These are phyloP conservation scores for Endocladia muricata DNA, from an alignment of 31 red algal genomes.

Conservation along the genomic window DNA sequence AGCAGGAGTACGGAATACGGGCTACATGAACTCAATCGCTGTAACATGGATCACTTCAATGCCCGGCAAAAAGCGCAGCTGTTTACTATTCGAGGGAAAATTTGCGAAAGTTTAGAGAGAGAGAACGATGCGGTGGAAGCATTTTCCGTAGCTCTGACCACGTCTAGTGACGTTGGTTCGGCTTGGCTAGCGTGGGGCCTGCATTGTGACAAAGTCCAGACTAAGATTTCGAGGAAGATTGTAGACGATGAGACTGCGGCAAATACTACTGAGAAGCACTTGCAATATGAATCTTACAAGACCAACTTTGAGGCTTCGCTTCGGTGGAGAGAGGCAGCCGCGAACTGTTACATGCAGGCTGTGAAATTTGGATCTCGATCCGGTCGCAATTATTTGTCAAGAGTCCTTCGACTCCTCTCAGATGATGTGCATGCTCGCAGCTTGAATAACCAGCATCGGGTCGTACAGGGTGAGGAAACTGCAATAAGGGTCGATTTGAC, in stretches of 20 bases:
- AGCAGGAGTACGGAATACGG: conserved; percentile 68
- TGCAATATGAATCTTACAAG: conserved; percentile 2
- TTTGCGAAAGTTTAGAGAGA: conserved; percentile 42
- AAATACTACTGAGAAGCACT: conserved; percentile 5
- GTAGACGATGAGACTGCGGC: neutral
- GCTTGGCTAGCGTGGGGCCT: conserved; percentile 92
- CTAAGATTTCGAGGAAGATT: neutral
- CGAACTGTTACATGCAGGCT: conserved; percentile 85
- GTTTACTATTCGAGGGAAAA: conserved; percentile 81
- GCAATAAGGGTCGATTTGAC: too few species aligned
- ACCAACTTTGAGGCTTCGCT: conserved; percentile 39
- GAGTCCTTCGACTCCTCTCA: conserved; percentile 75
- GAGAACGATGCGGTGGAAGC: conserved; percentile 71
- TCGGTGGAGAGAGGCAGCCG: conserved; percentile 74
- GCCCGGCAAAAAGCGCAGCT: conserved; percentile 89
- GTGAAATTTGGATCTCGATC: conserved; percentile 82
- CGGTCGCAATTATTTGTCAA: conserved; percentile 63
- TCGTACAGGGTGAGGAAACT: neutral
- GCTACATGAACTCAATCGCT: conserved; percentile 76
- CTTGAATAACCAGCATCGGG: neutral
- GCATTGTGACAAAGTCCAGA: conserved; percentile 76
- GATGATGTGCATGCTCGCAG: conserved; percentile 45
- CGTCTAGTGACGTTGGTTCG: conserved; percentile 72
- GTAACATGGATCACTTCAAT: conserved; percentile 90
- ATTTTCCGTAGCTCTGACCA: conserved; percentile 58